Base-by-base conservation (phyloP, 23 red algal species). In the Agarophyton chilense region DNA sequence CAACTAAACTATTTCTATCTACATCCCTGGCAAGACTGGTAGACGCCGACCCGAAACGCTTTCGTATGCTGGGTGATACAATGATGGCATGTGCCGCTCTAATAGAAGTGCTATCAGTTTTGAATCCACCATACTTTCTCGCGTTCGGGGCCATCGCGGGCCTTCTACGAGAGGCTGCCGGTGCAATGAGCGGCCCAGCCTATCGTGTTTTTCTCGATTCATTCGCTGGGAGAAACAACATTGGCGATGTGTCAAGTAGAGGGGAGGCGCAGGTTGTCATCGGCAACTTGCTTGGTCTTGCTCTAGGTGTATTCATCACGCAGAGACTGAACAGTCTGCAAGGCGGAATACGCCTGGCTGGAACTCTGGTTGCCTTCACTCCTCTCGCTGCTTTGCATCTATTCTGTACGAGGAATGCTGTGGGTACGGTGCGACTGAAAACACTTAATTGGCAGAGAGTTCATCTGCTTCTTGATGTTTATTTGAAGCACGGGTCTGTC, bases 251-350 rank as follows among this genome's bases (percentile, higher is more conserved):
- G 46, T 87, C 77, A 17, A 87, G 86, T 49, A 81, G 87, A 35
- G 84, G 83, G 4, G 92, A 98, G 25, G 86, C 91, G 2, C 95
- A 98, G 47, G 86, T 94, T 50, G 95, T 98, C 34, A 61, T 94
- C 45, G 92, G 92, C 9, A 93, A 89, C 25, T 74, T 98, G 62
- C 9, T 87, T 47, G 95, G 95, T 22, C 57, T 94, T 8, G 92
- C 52, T 38, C 46, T 82, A 18, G 95, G 95, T 41, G 89, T 94
- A 16, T 50, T 76, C 13, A 61, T 94, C 18, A 70, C 66, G 26
- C 78, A 84, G 35, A 49, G 71, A 14, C 28, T 94, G 13, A 46
- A 88, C 50, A n/a, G 55, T 34, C 70, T 84, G 55, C 51, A 53
- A 14, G 79, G 78, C n/a, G 74, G 71, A 34, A 49, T 77, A 18